These are phyloP conservation scores for Ceratobasidium sp. DNA, from an alignment of 1,284 basidiomycete genomes.

Conservation along the genomic window DNA sequence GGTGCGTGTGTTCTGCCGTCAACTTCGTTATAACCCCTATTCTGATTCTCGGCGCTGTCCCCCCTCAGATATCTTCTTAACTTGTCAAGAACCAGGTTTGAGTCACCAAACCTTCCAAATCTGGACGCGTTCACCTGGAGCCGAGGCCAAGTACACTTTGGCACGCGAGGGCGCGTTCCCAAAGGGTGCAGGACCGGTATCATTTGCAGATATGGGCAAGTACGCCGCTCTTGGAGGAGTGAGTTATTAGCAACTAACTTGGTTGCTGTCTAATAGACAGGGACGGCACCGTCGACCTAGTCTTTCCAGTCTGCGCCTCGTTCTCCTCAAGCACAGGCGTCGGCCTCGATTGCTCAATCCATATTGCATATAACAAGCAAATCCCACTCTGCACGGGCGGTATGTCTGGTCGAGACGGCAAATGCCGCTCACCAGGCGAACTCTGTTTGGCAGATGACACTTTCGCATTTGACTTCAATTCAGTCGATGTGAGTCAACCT, in stretches of 20 bases:
- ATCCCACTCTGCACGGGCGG: constrained; percentile 76
- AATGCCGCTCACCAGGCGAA: constrained; percentile 80
- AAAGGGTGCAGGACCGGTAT: constrained; percentile 77
- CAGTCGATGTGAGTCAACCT: constrained; percentile 20
- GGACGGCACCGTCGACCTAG: constrained; percentile 95
- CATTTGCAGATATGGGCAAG: constrained; percentile 92
- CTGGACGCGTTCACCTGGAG: constrained; percentile 79
- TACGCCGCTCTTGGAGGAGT: constrained; percentile 38
- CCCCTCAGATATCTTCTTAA: constrained; percentile 82
- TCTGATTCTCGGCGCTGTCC: background rate
- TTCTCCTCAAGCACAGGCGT: constrained; percentile 74
- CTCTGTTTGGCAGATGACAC: constrained; percentile 84
- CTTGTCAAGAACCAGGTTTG: constrained; percentile 72
- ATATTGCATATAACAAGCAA: constrained; percentile 95
- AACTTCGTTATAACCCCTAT: background rate
- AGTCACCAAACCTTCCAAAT: constrained; percentile 80
- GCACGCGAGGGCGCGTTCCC: constrained; percentile 79
- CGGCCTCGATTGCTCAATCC: constrained; percentile 81
- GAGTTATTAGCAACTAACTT: background rate
- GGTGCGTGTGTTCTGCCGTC: constrained; percentile 59
- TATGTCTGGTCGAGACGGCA: constrained; percentile 61
- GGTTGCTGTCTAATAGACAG: constrained; percentile 67
- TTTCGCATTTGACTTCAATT: constrained; percentile 80
- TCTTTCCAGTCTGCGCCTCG: constrained; percentile 85
- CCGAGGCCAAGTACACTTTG: constrained; percentile 77